Conservation (phyloP, 1,284 basidiomycete genomes). For the Takashimella tepidaria region DNA sequence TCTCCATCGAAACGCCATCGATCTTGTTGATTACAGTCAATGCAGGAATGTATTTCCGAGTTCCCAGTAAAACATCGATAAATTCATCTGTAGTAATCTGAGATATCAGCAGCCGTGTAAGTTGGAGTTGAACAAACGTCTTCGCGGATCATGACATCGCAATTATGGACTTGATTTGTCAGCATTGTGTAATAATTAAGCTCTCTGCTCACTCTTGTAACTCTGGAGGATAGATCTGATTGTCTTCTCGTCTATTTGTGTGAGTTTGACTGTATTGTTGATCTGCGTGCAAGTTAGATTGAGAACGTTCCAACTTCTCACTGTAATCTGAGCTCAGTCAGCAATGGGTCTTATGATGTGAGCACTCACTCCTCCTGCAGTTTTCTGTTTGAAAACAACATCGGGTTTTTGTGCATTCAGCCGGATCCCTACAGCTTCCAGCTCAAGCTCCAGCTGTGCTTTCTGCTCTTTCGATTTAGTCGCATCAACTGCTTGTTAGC, state of each 20-base stretch:
- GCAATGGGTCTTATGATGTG: neutral
- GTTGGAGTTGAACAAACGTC: slow-evolving; percentile 59
- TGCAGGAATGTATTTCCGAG: slow-evolving; percentile 90
- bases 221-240: slow-evolving; percentile 84
- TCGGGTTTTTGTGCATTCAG: slow-evolving; percentile 86
- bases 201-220: slow-evolving; percentile 54
- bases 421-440: slow-evolving; percentile 94
- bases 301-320: neutral
- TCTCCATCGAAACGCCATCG: slow-evolving; percentile 81
- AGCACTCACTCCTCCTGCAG: slow-evolving; percentile 76
- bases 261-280: slow-evolving; percentile 85
- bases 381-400: slow-evolving; percentile 63
- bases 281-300: slow-evolving; percentile 52
- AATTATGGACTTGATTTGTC: slow-evolving; percentile 64
- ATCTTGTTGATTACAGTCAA: slow-evolving; percentile 94
- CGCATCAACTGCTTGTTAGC: slow-evolving; percentile 63
- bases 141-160: slow-evolving; percentile 94
- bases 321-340: slow-evolving; percentile 9
- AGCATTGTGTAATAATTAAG: slow-evolving; percentile 1
- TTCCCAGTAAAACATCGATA: slow-evolving; percentile 89
- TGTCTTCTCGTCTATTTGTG: slow-evolving; percentile 90
- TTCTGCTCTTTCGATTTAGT: slow-evolving; percentile 94
- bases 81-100: slow-evolving; percentile 95
- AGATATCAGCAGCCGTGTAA: slow-evolving; percentile 1
- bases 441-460: slow-evolving; percentile 77